Base-by-base conservation (phyloP, 2,329 filamentous ascomycete species). In the Trichoderma asperellum region DNA sequence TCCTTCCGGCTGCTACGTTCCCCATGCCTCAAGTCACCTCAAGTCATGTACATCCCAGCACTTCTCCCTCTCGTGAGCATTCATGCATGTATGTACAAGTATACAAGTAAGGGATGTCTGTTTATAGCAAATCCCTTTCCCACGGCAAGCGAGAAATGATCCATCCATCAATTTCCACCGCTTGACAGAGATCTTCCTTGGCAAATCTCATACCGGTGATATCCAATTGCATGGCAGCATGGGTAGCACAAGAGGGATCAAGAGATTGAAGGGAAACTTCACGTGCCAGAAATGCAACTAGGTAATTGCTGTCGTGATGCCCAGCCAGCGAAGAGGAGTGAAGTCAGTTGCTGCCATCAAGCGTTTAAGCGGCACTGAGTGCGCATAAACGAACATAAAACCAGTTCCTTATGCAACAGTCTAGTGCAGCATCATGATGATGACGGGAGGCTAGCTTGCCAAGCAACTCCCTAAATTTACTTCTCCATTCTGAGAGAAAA, bases 401-500 rank as follows among this genome's bases (percentile, higher is more conserved):
- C 35, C 12, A 32, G 14, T 24, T 43, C 8, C 40, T 52, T 35
- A 37, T 66, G 53, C 62, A 64, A 24, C 35, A 14, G 21, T 14
- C 40, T 65, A 58, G 53, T 24, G 53, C 63, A 49, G 47, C 47
- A 49, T 47, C 43, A 66, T 52, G n/a, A 58, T 66, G 63, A 58
- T 67, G 63, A 67, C 63, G 63, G 63, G 63, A 67, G 63, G n/a
- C 40, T 32, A 52, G n/a, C 40, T 43, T 55, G 40, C 63, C 40
- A 52, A 34, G 29, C 29, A 43, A 24, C 63, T 58, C 32, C 52
- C 34, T 53, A 49, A 52, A 53, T n/a, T 43, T 34, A 37, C 63
- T 29, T 29, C 34, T 40, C 63, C 47, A 58, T 66, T 49, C 37
- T 58, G 47, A 49, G 53, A 53, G 60, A 2, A 24, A 18, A n/a